phyloP scores from a whole-genome alignment of 176 grass and related monocot species.

The Oryza brachyantha region DNA sequence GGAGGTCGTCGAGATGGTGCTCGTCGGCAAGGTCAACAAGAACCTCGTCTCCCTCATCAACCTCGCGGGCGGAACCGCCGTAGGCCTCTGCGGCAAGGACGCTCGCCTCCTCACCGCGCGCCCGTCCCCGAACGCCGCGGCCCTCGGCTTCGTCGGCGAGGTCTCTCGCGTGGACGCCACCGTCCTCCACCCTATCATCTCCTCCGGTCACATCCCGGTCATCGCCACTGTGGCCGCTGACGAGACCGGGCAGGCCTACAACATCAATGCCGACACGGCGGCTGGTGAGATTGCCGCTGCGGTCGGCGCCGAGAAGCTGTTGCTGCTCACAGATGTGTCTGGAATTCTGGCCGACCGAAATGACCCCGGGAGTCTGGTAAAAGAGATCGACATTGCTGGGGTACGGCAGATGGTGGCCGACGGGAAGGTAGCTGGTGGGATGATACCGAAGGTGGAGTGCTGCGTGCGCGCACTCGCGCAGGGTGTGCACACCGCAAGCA shows the following conservation, averaged over 20 bases:
- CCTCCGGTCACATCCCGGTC: slow-evolving; percentile 68
- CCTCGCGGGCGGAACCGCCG: slow-evolving; percentile 55
- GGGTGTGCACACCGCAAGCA: slow-evolving; percentile 69
- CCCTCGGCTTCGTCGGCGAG: slow-evolving; percentile 75
- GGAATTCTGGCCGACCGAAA: slow-evolving; percentile 61
- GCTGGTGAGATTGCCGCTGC: slow-evolving; percentile 75
- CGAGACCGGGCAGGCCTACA: slow-evolving; percentile 68
- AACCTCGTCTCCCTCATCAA: slow-evolving; percentile 80
- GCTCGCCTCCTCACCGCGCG: slow-evolving; percentile 64
- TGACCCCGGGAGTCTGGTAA: slow-evolving; percentile 62
- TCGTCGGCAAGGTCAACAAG: slow-evolving; percentile 89
- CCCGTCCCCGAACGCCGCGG: slow-evolving; percentile 46
- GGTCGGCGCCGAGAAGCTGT: slow-evolving; percentile 75
- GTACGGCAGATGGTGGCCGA: slow-evolving; percentile 63
- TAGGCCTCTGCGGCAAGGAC: slow-evolving; percentile 76
- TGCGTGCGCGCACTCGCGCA: slow-evolving; percentile 67
- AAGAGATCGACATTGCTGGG: slow-evolving; percentile 60
- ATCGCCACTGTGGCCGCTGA: slow-evolving; percentile 85
- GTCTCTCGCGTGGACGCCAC: slow-evolving; percentile 59
- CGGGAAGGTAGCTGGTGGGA: slow-evolving; percentile 76
- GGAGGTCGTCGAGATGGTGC: slow-evolving; percentile 86
- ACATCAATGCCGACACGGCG: slow-evolving; percentile 84
- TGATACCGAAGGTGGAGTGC: slow-evolving; percentile 89
- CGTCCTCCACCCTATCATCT: slow-evolving; percentile 57
- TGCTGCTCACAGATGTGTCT: slow-evolving; percentile 70